Conservation (phyloP, 176 grass and related monocot genomes). For the Microstegium vimineum region DNA sequence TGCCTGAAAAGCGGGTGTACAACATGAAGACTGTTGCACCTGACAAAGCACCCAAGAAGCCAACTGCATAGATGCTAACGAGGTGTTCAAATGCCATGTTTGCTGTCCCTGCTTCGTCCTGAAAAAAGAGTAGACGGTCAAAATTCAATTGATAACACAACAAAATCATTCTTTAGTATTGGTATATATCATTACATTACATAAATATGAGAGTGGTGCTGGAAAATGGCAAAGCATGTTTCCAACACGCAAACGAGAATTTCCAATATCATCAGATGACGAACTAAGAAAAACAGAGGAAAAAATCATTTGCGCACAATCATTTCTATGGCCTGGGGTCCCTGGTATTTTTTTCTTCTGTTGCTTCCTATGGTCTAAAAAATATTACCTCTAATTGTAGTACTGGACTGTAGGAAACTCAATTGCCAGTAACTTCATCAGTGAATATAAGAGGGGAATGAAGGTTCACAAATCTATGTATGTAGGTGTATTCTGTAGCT, state of each 20-base stretch:
- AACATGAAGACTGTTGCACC: slow-evolving; percentile 44
- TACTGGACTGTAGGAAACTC: neutral
- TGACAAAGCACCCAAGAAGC: slow-evolving; percentile 50
- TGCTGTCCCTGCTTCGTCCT: slow-evolving; percentile 38
- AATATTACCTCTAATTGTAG: neutral
- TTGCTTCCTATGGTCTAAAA: neutral
- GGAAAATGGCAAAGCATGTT: neutral
- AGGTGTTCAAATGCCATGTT: slow-evolving; percentile 41
- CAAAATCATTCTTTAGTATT: neutral
- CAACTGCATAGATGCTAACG: slow-evolving; percentile 57
- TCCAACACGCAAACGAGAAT: neutral
- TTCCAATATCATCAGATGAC: neutral
- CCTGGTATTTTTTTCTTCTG: neutral
- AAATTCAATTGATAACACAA: slow-evolving; percentile 14
- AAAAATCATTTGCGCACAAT: neutral
- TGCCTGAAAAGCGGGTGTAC: slow-evolving; percentile 36
- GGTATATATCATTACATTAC: neutral
- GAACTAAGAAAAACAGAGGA: neutral
- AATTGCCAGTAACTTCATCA: neutral
- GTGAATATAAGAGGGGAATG: neutral
- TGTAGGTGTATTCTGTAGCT: neutral
- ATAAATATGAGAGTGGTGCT: neutral
- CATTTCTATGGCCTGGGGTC: neutral
- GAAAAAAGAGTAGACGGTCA: slow-evolving; percentile 3
- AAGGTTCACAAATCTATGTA: neutral